Evolutionary conservation across 2,329 filamentous ascomycete species (phyloP).

Genomic region (Drechslerella coelobrocha): DNA sequence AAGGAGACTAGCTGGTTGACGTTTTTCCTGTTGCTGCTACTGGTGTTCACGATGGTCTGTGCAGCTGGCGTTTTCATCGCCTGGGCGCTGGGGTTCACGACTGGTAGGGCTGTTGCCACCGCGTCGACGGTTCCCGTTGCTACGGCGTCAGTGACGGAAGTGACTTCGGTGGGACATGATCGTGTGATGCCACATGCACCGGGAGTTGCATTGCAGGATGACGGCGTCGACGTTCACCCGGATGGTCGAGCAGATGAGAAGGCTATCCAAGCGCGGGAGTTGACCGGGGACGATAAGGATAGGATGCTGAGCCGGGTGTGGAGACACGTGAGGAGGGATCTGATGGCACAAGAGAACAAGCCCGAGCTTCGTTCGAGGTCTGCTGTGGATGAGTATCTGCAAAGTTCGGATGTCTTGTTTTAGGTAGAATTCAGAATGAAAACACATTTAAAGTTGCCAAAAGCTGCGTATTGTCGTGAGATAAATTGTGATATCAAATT

Average conservation of each 20-base stretch:
- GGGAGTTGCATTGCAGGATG: conserved; percentile 5
- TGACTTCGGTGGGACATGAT: conserved; percentile 16
- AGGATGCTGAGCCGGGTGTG: background rate
- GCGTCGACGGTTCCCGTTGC: background rate
- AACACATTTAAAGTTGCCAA: no score
- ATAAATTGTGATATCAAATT: no score
- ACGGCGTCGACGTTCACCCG: no score
- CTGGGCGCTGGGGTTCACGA: conserved; percentile 44
- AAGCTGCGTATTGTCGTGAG: no score
- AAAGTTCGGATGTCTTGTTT: conserved; percentile 19
- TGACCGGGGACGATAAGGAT: background rate
- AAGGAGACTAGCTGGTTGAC: conserved; percentile 41
- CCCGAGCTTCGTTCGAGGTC: background rate
- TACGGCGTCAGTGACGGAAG: conserved; percentile 1
- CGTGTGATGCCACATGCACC: background rate
- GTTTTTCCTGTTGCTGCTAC: conserved; percentile 27
- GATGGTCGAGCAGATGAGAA: background rate
- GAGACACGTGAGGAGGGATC: background rate
- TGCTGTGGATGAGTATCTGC: conserved; percentile 15
- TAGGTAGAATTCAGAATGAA: background rate
- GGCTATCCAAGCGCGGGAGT: background rate
- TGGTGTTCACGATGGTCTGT: conserved; percentile 39
- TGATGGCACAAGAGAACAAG: conserved; percentile 10
- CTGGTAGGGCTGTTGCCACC: conserved; percentile 6
- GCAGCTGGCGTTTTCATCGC: conserved; percentile 42